A percentile compares a stretch with the other conserved stretches of the same genome.
Conservation (phyloP, 495 filamentous ascomycete species). For the Sabuloglossum arenarium region DNA sequence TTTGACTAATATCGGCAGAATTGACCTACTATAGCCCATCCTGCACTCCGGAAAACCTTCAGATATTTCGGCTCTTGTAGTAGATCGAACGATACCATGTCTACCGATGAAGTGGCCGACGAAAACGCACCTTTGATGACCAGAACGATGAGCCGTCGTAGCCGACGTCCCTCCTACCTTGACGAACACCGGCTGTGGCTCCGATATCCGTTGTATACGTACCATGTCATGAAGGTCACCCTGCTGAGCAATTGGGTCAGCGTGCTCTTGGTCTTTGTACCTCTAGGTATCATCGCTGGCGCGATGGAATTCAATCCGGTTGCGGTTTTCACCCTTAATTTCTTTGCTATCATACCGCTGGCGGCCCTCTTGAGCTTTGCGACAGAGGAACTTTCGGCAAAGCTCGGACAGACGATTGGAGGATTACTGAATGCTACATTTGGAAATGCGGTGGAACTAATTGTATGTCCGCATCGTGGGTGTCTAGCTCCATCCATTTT, state of each 20-base stretch:
- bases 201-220: slow-evolving; percentile 30
- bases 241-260: slow-evolving; percentile 63
- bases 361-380: slow-evolving; percentile 87
- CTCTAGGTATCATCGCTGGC: slow-evolving; percentile 67
- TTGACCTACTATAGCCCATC: neutral
- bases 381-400: slow-evolving; percentile 73
- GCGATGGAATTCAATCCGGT: slow-evolving; percentile 49
- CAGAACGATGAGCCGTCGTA: neutral
- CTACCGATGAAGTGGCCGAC: neutral
- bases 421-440: slow-evolving; percentile 91
- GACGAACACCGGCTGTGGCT: slow-evolving; percentile 26
- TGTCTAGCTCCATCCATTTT: neutral
- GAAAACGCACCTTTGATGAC: neutral
- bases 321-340: slow-evolving; percentile 72
- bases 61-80: neutral
- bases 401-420: slow-evolving; percentile 75
- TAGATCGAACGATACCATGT: neutral
- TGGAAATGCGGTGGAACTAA: slow-evolving; percentile 95
- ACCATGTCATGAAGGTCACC: slow-evolving; percentile 29
- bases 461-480: slow-evolving; percentile 39
- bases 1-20: neutral
- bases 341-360: slow-evolving; percentile 85
- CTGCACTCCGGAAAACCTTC: neutral
- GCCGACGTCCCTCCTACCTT: neutral
- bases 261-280: slow-evolving; percentile 71